These are phyloP conservation scores for Thermoascus crustaceus DNA, from an alignment of 2,329 filamentous ascomycete genomes.

Conservation along the genomic window DNA sequence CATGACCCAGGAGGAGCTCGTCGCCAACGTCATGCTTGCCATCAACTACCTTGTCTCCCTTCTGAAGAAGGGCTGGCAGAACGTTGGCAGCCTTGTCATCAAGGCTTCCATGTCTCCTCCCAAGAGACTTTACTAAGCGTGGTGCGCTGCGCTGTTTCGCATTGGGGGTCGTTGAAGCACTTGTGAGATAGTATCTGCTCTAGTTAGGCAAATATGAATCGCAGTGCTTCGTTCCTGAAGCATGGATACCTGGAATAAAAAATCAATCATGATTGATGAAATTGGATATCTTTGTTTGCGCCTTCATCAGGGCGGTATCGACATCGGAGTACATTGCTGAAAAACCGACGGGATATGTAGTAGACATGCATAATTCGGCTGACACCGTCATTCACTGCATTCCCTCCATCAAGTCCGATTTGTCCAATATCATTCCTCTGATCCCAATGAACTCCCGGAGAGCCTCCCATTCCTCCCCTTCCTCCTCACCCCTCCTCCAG, in stretches of 20 bases:
- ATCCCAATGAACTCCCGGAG: conserved; percentile 74
- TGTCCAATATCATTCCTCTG: conserved; percentile 84
- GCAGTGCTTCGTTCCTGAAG: conserved; percentile 22
- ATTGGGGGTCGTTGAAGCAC: conserved; percentile 16
- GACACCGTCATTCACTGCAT: conserved; percentile 55
- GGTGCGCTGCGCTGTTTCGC: conserved; percentile 20
- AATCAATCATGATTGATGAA: too few species aligned
- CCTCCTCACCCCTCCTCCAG: conserved; percentile 77
- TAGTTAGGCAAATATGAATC: conserved; percentile 26
- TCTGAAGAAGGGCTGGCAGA: conserved; percentile 99
- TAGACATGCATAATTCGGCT: conserved; percentile 5
- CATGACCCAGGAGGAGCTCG: conserved; percentile 92
- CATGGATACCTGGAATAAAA: too few species aligned
- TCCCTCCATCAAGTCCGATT: conserved; percentile 82
- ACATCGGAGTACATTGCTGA: too few species aligned
- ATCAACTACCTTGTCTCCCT: conserved; percentile 99
- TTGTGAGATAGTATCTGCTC: conserved; percentile 21
- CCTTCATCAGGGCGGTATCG: too few species aligned
- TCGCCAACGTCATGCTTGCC: conserved; percentile 98
- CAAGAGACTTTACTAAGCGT: conserved; percentile 91
- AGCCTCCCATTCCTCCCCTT: conserved; percentile 80
- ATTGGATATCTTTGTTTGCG: too few species aligned
- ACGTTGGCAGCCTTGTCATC: conserved; percentile 98
- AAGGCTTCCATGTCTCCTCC: conserved; percentile 99
- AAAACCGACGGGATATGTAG: too few species aligned